phyloP scores from a whole-genome alignment of 2,329 filamentous ascomycete genomes.

The Aureobasidium sp. region DNA sequence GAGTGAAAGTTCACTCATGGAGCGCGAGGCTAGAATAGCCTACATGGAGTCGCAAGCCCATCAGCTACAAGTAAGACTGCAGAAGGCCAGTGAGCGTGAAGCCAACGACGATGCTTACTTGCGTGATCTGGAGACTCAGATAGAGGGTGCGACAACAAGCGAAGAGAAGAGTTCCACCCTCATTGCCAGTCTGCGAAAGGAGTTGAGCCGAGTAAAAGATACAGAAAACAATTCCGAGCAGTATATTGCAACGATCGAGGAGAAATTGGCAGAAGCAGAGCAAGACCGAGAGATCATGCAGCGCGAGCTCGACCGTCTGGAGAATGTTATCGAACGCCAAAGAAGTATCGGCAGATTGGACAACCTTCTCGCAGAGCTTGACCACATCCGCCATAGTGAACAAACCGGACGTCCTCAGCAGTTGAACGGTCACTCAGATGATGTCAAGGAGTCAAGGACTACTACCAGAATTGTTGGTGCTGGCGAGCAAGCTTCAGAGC shows the following conservation, averaged over 20 bases:
- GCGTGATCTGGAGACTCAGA: constrained; percentile 79
- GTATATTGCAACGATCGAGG: constrained; percentile 94
- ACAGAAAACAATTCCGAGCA: constrained; percentile 88
- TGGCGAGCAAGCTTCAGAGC: not conserved
- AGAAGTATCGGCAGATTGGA: constrained; percentile 91
- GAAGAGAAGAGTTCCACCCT: constrained; percentile 88
- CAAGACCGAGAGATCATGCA: constrained; percentile 97
- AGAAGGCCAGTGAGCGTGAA: constrained; percentile 88
- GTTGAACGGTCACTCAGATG: constrained; percentile 30
- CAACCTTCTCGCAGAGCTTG: constrained; percentile 82
- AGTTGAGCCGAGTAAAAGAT: constrained; percentile 78
- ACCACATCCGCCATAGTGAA: constrained; percentile 45
- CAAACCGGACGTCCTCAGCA: constrained; percentile 22
- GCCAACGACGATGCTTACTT: constrained; percentile 86
- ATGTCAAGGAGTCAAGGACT: constrained; percentile 15
- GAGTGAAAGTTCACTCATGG: constrained; percentile 78
- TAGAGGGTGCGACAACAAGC: constrained; percentile 82
- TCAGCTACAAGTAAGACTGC: constrained; percentile 81
- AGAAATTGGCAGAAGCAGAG: constrained; percentile 88
- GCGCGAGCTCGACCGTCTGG: constrained; percentile 85
- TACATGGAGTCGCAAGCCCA: constrained; percentile 88
- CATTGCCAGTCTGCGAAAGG: constrained; percentile 80
- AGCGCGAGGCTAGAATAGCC: constrained; percentile 88
- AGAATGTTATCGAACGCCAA: constrained; percentile 92
- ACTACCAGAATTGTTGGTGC: too few species aligned